Evolutionary conservation across 139 green algal species (phyloP).

Genomic region (Spirogloea muscicola): DNA sequence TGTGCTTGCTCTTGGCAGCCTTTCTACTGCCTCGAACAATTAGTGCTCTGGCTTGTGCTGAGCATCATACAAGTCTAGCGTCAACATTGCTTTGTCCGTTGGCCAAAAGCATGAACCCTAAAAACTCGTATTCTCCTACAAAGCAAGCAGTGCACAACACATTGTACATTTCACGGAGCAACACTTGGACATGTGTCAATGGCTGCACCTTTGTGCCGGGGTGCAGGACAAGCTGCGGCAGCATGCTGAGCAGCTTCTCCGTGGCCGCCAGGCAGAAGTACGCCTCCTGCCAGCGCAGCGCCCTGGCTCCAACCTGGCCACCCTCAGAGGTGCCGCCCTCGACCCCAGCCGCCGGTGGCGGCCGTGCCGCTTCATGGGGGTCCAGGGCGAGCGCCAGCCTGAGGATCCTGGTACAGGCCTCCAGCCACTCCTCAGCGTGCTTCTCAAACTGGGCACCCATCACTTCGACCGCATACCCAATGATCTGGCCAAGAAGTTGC

Average conservation of each 20-base stretch:
- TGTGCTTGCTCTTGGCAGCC: no score
- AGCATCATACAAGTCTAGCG: no score
- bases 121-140: no score
- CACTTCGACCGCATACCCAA: neutral
- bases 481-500: neutral
- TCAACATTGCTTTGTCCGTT: no score
- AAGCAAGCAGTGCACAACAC: no score
- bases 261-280: conserved; percentile 73
- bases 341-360: neutral
- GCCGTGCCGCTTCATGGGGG: neutral
- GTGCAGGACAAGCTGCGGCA: conserved; percentile 25
- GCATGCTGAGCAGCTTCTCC: conserved; percentile 60
- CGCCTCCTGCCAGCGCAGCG: conserved; percentile 68
- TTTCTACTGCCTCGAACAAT: no score
- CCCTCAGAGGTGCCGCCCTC: neutral
- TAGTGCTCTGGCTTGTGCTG: no score
- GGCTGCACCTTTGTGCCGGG: neutral
- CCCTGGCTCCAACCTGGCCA: conserved; percentile 8
- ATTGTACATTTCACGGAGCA: no score
- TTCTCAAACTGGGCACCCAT: neutral
- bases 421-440: neutral
- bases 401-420: neutral
- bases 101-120: no score
- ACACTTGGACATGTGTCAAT: no score
- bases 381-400: neutral